Conservation (phyloP, 2,329 filamentous ascomycete genomes). For the Fusarium brevicatenulatum region DNA sequence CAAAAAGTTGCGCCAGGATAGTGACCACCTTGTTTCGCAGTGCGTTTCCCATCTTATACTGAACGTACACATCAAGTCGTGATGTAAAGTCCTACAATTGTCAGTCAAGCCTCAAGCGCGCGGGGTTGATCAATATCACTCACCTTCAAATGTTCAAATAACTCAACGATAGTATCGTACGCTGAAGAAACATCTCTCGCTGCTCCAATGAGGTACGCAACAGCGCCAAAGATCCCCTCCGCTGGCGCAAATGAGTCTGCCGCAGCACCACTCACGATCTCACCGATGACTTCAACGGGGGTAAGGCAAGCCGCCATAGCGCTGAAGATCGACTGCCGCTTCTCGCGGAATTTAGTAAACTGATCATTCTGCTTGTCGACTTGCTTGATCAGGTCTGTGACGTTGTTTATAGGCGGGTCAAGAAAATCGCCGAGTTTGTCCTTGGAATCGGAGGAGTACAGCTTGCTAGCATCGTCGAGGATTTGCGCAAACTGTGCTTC, state of each 20-base stretch:
- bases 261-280: slow-evolving; percentile 50
- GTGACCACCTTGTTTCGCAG: slow-evolving; percentile 53
- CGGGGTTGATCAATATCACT: slow-evolving; percentile 24
- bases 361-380: slow-evolving; percentile 50
- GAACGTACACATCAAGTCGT: slow-evolving; percentile 54
- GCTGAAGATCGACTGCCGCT: slow-evolving; percentile 49
- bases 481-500: slow-evolving; percentile 46
- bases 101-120: slow-evolving; percentile 8
- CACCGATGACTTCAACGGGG: slow-evolving; percentile 54
- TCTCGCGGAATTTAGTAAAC: slow-evolving; percentile 52
- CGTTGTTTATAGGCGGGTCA: slow-evolving; percentile 47
- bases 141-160: slow-evolving; percentile 55
- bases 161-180: slow-evolving; percentile 57
- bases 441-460: slow-evolving; percentile 46
- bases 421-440: slow-evolving; percentile 47
- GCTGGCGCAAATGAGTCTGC: slow-evolving; percentile 54
- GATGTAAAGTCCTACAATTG: slow-evolving; percentile 53
- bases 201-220: slow-evolving; percentile 55
- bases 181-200: slow-evolving; percentile 56
- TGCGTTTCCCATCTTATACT: slow-evolving; percentile 50
- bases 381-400: slow-evolving; percentile 47
- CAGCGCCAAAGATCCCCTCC: slow-evolving; percentile 55
- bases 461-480: slow-evolving; percentile 49
- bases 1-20: slow-evolving; percentile 56
- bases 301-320: slow-evolving; percentile 46